These are phyloP conservation scores for Apiotrichum gracile DNA, from an alignment of 1,284 basidiomycete species.

Conservation along the genomic window DNA sequence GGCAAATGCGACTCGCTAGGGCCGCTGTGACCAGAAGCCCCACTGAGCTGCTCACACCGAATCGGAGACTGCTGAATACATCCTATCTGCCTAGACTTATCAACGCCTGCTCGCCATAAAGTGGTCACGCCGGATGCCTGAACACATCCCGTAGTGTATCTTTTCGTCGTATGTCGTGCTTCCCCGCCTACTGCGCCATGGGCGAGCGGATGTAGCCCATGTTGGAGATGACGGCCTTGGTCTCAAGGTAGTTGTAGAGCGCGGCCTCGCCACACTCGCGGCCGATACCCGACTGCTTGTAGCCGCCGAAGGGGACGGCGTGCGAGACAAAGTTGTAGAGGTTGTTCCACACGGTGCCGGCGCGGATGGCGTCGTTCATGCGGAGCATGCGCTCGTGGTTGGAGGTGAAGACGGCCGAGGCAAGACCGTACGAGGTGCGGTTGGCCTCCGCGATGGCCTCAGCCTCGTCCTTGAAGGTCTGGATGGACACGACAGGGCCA, in stretches of 20 bases:
- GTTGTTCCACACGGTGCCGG: constrained; percentile 57
- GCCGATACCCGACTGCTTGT: constrained; percentile 26
- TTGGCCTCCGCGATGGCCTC: constrained; percentile 66
- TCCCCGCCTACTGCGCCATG: no score
- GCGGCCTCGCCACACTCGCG: constrained; percentile 11
- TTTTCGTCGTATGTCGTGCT: no score
- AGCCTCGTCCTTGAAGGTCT: constrained; percentile 46
- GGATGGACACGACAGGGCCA: constrained; percentile 48
- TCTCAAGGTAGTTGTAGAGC: constrained; percentile 15
- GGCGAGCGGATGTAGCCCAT: constrained; percentile 15
- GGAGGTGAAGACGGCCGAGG: constrained; percentile 77
- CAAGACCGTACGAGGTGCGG: constrained; percentile 77
- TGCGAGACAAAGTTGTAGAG: constrained; percentile 11
- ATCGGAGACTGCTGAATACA: no score
- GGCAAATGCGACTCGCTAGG: no score
- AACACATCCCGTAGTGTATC: no score
- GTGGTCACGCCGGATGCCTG: no score
- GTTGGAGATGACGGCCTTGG: constrained; percentile 46
- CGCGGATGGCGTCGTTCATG: constrained; percentile 71
- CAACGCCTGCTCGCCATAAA: no score
- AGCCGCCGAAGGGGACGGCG: constrained; percentile 12
- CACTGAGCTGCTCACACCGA: no score
- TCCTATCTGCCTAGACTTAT: no score
- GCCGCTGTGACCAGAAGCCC: no score
- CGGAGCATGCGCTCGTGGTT: constrained; percentile 80